phyloP scores from a whole-genome alignment of 345 rosid genomes.

The Populus tremula region DNA sequence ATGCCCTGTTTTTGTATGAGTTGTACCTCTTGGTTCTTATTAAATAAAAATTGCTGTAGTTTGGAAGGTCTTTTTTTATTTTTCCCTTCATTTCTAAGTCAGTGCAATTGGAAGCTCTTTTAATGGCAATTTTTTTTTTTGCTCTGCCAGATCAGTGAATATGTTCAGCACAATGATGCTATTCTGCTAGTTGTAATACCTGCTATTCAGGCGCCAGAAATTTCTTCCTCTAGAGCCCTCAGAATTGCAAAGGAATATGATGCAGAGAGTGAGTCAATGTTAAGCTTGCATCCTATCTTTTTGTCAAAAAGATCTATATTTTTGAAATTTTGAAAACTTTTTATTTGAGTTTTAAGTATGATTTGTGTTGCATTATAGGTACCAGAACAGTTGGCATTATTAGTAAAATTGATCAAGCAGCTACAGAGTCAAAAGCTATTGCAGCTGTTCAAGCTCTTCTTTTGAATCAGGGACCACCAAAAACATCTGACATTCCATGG shows the following conservation, averaged over 20 bases:
- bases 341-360: not conserved
- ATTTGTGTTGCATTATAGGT: constrained; percentile 41
- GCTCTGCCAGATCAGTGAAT: constrained; percentile 61
- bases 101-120: constrained; percentile 9
- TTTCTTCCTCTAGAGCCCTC: constrained; percentile 86
- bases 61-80: not conserved
- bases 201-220: constrained; percentile 85
- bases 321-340: not conserved
- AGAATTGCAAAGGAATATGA: constrained; percentile 91
- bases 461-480: constrained; percentile 87
- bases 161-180: constrained; percentile 82
- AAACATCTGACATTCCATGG: constrained; percentile 93
- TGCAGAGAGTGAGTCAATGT: constrained; percentile 60
- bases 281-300: constrained; percentile 2
- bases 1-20: not conserved
- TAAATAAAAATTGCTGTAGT: not conserved
- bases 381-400: constrained; percentile 93
- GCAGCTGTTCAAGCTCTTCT: constrained; percentile 96
- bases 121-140: constrained; percentile 11
- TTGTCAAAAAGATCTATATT: not conserved
- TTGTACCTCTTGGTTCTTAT: not conserved
- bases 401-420: constrained; percentile 93
- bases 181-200: constrained; percentile 85
- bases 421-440: constrained; percentile 80
- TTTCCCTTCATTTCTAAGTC: not conserved